Evolutionary conservation across 768 basidiomycete species (phyloP), one percentile per base, ranked within the genome.

Genomic region (Leccinum subtestaceum): DNA sequence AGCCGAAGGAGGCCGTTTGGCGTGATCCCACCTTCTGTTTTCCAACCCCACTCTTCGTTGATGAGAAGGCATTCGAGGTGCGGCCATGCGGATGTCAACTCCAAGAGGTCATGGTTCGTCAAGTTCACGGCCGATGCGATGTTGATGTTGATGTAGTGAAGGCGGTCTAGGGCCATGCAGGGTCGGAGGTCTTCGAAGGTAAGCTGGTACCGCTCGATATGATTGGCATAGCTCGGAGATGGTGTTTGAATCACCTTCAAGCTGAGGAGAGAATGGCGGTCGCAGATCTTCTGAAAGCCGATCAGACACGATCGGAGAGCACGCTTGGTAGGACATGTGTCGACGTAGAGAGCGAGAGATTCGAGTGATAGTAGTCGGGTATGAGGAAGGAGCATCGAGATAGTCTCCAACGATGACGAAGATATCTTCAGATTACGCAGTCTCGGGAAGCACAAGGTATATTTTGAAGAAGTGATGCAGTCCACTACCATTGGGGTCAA

Each of bases 1-100:
- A 68, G 56, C 2, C 21, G 60, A 11, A 59, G 34, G n/a, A 68
- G 63, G 15, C 68, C 65, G 9, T 31, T 31, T 4, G 62, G 67
- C 0, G 68, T 67, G 43, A 68, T 52, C 13, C 65, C 67, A 9
- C 54, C 47, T 13, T 50, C 49, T 21, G 55, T 48, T 13, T 55
- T 56, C 65, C 67, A 69, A 15, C 68, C 68, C 57, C 58, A 67
- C 11, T 62, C 57, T 43, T 58, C 53, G 27, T 69, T 68, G 10
- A 68, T 58, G 53, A 57, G 43, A 10, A 68, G 57, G 12, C 27
- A 17, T 19, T 67, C 53, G 4, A 69, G 53, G 12, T 38, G 59
- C 4, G 65, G 65, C 60, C 67, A 68, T 3, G 63, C 56, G 11
- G 65, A 53, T 0, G 63, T 62, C 48, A 68, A n/a, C 9, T 52